Evolutionary conservation across 1,284 basidiomycete genomes (phyloP), one percentile per base, ranked within the genome.

Genomic region (Papiliotrema nemorosa): DNA sequence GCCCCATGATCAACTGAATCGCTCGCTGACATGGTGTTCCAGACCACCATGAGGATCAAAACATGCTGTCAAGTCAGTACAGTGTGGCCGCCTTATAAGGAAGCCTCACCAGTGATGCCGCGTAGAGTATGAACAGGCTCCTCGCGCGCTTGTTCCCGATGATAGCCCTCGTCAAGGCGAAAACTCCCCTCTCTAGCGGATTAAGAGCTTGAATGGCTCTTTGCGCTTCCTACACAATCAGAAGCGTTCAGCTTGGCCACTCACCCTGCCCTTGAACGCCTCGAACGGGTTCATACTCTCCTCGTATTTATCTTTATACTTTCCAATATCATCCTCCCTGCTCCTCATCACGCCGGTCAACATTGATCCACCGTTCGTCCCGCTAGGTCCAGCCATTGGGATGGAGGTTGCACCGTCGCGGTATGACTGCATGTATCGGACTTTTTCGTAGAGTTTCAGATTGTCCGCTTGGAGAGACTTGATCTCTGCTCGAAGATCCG

Each of bases 221-320:
- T 29, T 87, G 86, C 35, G 91, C 91, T 78, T 98, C 94, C 90
- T 94, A 70, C 21, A 25, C 24, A 4, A 20, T 53, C 27, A 55
- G 45, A 34, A 34, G 7, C 29, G 7, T 31, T 14, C 29, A 31
- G 29, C 29, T 31, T 14, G 29, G n/a, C n/a, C 37, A 81, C 89
- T 66, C 65, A 93, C 92, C 67, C 90, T 79, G 3, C 93, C 92
- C 54, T 91, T 84, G 80, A 98, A 97, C 3, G 88, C 89, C 72
- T 97, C 91, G 71, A 97, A 98, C 0, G 94, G 94, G 67, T 98
- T 97, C 83, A 97, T 90, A 42, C 87, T 83, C 71, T 96, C 90
- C 69, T 98, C 93, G 69, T 97, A 97, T 69, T 89, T 82, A 55
- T 86, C 82, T 48, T 87, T 84, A 73, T 97, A 98, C 69, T 86